Base-by-base conservation (phyloP, 1,284 basidiomycete species). In the Fomitopsis palustris region DNA sequence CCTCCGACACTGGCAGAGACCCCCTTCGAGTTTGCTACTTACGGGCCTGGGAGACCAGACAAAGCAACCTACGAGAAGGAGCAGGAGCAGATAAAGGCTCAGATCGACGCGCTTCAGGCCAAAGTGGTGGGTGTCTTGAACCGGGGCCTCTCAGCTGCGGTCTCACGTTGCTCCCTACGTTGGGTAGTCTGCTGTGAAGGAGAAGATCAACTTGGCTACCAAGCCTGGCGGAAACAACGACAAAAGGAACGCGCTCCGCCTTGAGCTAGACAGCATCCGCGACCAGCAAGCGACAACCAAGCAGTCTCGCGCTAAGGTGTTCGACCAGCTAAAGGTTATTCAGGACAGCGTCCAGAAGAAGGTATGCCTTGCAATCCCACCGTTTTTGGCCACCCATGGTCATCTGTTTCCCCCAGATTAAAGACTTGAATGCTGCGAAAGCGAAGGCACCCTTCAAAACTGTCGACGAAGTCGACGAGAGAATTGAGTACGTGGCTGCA, bases 271-370 rank as follows among this genome's bases (percentile, higher is more conserved):
- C 66, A 67, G 75, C 56, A 82, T 98, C 61, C 88, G 93, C 45
- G 82, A 81, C 29, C 83, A 92, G 67, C 96, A 98, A 76, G 89
- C 91, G 42, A 84, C 82, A 63, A 86, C 79, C 78, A 98, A 98
- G 79, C 76, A 75, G 45, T 82, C 87, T 19, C 81, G 96, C 61
- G 78, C 80, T 33, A 95, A 93, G 77, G 79, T 92, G 53, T 74
- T 89, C 51, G 94, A 96, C 57, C 91, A 97, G 75, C 77, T 98
- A 63, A 93, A 93, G 71, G 69, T 82, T 27, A 71, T 96, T 55
- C 88, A 98, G 72, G 96, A 98, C 17, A 78, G 73, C 47, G 82
- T 96, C 55, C 79, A 86, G 69, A 93, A 92, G 78, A 98, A 95
- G 84, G 93, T 92, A 27, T 37, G 57, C 60, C 51, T 76, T 62